Conservation (phyloP, 371 early-diverging fungal genomes). For the Rhizomucor pusillus region DNA sequence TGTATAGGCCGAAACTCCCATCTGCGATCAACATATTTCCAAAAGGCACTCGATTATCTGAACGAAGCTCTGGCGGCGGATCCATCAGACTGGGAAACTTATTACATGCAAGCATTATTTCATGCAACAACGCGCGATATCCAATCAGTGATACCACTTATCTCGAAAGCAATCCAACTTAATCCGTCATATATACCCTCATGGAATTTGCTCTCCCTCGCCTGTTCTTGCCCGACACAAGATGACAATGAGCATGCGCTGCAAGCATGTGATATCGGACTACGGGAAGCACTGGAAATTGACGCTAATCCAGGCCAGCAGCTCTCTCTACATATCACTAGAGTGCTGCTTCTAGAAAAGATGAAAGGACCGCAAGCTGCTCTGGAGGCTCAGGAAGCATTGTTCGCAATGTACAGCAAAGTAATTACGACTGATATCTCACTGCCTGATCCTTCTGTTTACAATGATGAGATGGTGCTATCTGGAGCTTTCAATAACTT, state of each 20-base stretch:
- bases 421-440: slow-evolving; percentile 13
- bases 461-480: slow-evolving; percentile 11
- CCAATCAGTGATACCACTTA: slow-evolving; percentile 50
- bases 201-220: slow-evolving; percentile 84
- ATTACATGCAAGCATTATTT: slow-evolving; percentile 77
- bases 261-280: slow-evolving; percentile 29
- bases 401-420: slow-evolving; percentile 62
- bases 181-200: slow-evolving; percentile 64
- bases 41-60: not conserved
- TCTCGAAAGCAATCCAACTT: slow-evolving; percentile 61
- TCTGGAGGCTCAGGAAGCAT: slow-evolving; percentile 46
- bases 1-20: not conserved
- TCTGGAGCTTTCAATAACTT: slow-evolving; percentile 26
- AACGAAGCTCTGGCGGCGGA: too few relatives aligned
- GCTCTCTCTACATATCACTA: slow-evolving; percentile 23
- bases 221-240: slow-evolving; percentile 70
- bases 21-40: not conserved
- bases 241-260: slow-evolving; percentile 70
- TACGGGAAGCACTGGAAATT: slow-evolving; percentile 5
- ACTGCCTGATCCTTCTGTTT: too few relatives aligned
- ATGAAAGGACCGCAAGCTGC: slow-evolving; percentile 52
- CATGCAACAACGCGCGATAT: slow-evolving; percentile 78
- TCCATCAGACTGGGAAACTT: slow-evolving; percentile 42
- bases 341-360: slow-evolving; percentile 16
- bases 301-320: slow-evolving; percentile 27